Base-by-base conservation (phyloP, 805 yeast species). In the Ogataea chonburiensis region DNA sequence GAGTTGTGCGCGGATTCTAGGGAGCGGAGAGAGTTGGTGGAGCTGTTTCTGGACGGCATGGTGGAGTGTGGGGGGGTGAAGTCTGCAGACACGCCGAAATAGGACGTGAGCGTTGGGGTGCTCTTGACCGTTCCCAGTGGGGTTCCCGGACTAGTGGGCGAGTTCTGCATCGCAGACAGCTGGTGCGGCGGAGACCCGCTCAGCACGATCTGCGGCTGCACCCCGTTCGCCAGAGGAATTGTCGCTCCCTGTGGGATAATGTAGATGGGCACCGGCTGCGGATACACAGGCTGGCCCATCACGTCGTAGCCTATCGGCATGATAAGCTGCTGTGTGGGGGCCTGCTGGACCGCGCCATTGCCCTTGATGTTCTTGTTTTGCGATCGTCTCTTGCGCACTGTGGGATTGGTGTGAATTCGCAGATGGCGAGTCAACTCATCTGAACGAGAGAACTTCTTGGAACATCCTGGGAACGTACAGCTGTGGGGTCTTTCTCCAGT, bases 401-500 rank as follows among this genome's bases (percentile, higher is more conserved):
- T 64, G 23, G 78, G 81, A 47, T 77, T 79, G 15, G 76, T 70
- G 62, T 87, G 96, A 36, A 84, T 88, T 43, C 95, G 68, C 33
- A 82, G 68, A 61, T 87, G 96, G 47, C 96, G 68, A 10, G 95
- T 87, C 38, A 87, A 70, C 63, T 87, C 96, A 61, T 88, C 96
- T 17, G 81, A 71, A 44, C 96, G 72, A 37, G 84, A 74, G 55
- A 87, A 87, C 43, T 83, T 70, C 60, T 88, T 86, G 34, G 77
- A 60, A 62, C 96, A 87, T 11, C 86, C 86, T 2, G 93, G 88
- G 49, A 73, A 86, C 11, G 79, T 73, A 61, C 96, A 87, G 31
- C 77, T 79, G 55, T 85, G 93, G 3, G 96, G 95, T 58, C 86
- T 85, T 58, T 87, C 95, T 31, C 96, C 96, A 0, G 96, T 87